Evolutionary conservation across 768 basidiomycete genomes (phyloP), one percentile per base, ranked within the genome.

Genomic region (Boletales sp.): DNA sequence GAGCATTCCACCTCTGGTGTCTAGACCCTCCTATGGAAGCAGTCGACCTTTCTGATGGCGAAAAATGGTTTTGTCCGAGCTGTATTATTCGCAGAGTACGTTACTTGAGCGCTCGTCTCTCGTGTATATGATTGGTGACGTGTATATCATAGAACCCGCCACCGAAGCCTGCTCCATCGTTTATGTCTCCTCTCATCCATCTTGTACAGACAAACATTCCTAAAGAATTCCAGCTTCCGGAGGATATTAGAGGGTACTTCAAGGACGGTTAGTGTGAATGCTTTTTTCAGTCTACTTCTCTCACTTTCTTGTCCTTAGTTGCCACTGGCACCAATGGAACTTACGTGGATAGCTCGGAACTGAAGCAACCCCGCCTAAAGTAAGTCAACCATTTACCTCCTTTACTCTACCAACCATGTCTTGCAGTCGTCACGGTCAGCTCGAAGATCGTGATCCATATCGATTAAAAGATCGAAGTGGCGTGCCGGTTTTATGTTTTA

Each of bases 1-100:
- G 87, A 55, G 92, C 94, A 8, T 99, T 97, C 69, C 97, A 99
- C 71, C 83, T 98, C 52, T 86, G 88, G 81, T 99, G 97, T 69
- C 78, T 99, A 56, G 89, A 99, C 68, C 97, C 97, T 46, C 97
- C 97, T 18, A 81, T 97, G 75, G 90, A 94, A 54, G 74, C 83
- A 43, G 78, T 87, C 53, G 92, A 97, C 68, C 82, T 97, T 40
- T 87, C 89, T 12, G 88, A 90, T 70, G 81, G 84, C 58, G 72
- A 76, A 42, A 77, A 81, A 64, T 93, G 87, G 86, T 90, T 83
- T 69, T 91, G 90, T 69, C 86, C 84, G 36, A 74, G 78, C 47
- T 90, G 88, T 70, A 68, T 71, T 47, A 74, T 83, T 58, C 76
- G 77, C 54, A 83, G 87, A 76, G 86, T 89, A 62, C 63, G 75